Evolutionary conservation across 1,284 basidiomycete genomes (phyloP), one percentile per base, ranked within the genome.

Genomic region (Veloboletus limbatus): DNA sequence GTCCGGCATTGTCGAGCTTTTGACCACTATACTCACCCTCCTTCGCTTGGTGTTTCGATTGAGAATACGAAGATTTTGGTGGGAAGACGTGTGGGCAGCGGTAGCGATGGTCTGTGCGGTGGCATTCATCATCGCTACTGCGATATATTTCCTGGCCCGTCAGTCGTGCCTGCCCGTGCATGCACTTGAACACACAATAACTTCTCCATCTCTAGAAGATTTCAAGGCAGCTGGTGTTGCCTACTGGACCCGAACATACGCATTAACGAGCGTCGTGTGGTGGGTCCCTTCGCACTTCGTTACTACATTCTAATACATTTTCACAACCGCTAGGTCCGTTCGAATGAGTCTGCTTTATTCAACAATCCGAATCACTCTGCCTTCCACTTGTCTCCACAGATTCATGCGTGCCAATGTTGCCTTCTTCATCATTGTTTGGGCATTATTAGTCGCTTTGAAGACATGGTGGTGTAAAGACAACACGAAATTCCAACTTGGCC

Each of bases 51-150:
- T 8, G 4, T 39, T 54, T 36, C 56, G 54, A 18, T 22, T 57
- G 26, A 41, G 48, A 26, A 53, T 53, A 36, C 24, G 20, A 34
- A 39, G 57, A 36, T 41, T 56, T 28, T 57, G 54, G 54, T 56
- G 57, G 56, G 54, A 58, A n/a, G 54, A 55, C 20, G 17, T 17
- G 14, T 58, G 56, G 55, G 56, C 51, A n/a, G 37, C 40, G 9
- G 20, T 45, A 17, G 42, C 33, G 9, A 40, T 40, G 30, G n/a
- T 44, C 10, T 21, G 40, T 30, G 18, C 11, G 8, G 7, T 28
- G 6, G 13, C 20, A 9, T 36, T 37, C 10, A 7, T 39, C 16
- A 20, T 35, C 25, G 13, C 3, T 18, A 13, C 17, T 9, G 18
- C 40, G 36, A 3, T 44, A 22, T 33, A 30, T 7, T 25, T 21